A percentile compares a stretch with the other conserved stretches of the same genome.
Evolutionary conservation across 805 yeast genomes (phyloP).

Genomic region (Metschnikowia picachoensis): DNA sequence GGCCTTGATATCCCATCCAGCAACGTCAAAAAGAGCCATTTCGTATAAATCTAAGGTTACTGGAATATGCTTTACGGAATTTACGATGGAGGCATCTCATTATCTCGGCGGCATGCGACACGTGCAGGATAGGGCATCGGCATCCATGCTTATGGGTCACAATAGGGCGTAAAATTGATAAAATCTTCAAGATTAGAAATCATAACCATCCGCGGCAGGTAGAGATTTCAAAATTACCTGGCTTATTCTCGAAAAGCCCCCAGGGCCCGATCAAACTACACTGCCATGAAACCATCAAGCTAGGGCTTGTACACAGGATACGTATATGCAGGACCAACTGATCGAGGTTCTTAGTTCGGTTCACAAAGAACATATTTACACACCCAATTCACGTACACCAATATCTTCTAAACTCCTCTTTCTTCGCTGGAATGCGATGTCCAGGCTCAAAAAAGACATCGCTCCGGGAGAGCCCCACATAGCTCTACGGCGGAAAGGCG

Average conservation of each 20-base stretch:
- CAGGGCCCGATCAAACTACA: too few species aligned
- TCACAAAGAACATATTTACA: too few species aligned
- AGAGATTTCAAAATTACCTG: too few species aligned
- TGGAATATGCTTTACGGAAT: background rate
- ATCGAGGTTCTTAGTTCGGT: too few species aligned
- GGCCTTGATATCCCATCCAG: conserved; percentile 73
- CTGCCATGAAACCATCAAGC: too few species aligned
- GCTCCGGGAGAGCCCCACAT: conserved; percentile 35
- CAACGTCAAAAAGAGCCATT: conserved; percentile 75
- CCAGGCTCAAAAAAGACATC: conserved; percentile 21
- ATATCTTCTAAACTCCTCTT: too few species aligned
- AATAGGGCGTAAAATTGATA: background rate
- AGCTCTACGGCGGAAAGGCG: conserved; percentile 23
- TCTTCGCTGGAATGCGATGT: conserved; percentile 1
- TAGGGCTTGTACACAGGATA: too few species aligned
- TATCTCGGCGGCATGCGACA: background rate
- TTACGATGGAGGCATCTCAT: conserved; percentile 3
- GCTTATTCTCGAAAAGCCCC: too few species aligned
- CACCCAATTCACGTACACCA: too few species aligned
- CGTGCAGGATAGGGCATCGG: conserved; percentile 3
- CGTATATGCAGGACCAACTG: too few species aligned
- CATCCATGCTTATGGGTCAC: background rate
- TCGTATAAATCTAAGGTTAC: conserved; percentile 1
- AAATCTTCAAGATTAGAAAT: background rate
- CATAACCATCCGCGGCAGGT: too few species aligned